phyloP scores from a whole-genome alignment of 2,329 filamentous ascomycete genomes.

The Paracorniculantispora psalliotae region DNA sequence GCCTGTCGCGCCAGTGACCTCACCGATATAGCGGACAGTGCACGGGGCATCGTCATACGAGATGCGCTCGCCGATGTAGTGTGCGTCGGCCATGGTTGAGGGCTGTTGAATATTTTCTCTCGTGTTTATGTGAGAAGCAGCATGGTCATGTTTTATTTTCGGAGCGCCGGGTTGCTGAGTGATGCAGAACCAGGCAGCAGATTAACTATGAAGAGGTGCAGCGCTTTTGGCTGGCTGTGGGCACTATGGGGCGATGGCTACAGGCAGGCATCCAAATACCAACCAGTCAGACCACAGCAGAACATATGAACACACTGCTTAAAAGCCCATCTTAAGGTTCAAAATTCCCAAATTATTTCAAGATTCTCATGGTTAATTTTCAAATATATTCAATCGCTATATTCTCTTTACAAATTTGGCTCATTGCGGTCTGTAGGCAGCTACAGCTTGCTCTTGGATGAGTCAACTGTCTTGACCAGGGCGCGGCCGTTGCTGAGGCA shows the following conservation, averaged over 20 bases:
- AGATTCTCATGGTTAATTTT: background rate
- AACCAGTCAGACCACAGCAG: background rate
- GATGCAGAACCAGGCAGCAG: conserved; percentile 15
- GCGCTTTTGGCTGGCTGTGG: background rate
- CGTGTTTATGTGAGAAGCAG: background rate
- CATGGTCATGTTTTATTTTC: background rate
- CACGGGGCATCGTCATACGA: conserved; percentile 75
- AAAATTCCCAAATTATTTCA: too few relatives aligned
- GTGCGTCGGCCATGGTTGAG: conserved; percentile 32
- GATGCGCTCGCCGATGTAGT: conserved; percentile 65
- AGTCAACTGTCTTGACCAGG: conserved; percentile 60
- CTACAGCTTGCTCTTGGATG: conserved; percentile 60
- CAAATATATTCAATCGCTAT: conserved; percentile 2
- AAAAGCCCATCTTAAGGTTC: too few relatives aligned
- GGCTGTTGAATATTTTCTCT: background rate
- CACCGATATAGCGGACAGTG: conserved; percentile 79
- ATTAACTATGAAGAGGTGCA: conserved; percentile 15
- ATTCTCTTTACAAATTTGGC: conserved; percentile 3
- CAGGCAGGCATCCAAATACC: background rate
- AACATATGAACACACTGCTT: background rate
- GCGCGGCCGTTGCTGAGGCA: conserved; percentile 84
- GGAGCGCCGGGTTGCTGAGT: background rate
- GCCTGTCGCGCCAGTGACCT: conserved; percentile 69
- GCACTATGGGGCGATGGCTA: background rate
- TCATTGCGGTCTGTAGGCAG: background rate